These are phyloP conservation scores for Marasmius sp. DNA, from an alignment of 1,284 basidiomycete genomes.

Conservation along the genomic window DNA sequence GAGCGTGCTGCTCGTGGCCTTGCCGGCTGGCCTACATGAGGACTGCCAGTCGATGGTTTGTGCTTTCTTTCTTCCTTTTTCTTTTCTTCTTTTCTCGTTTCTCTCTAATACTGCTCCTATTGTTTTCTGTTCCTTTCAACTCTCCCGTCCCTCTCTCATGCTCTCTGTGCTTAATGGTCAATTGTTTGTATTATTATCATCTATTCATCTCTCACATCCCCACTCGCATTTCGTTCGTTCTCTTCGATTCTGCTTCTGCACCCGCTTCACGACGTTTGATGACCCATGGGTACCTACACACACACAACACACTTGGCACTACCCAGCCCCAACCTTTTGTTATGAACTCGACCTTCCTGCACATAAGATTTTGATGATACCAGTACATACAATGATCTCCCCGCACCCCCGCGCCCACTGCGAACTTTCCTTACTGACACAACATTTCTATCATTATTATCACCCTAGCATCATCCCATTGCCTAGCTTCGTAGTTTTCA, in stretches of 20 bases:
- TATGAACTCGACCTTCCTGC: neutral
- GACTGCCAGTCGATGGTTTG: neutral
- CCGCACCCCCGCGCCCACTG: too few relatives aligned
- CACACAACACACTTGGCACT: neutral
- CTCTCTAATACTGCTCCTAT: neutral
- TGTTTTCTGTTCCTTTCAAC: neutral
- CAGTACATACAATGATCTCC: slow-evolving; percentile 1
- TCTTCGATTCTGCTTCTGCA: neutral
- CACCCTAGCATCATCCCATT: too few relatives aligned
- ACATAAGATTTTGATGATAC: slow-evolving; percentile 3
- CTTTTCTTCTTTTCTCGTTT: neutral
- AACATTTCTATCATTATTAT: too few relatives aligned
- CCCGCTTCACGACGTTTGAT: neutral
- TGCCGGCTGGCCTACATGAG: neutral
- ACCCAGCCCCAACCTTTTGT: neutral
- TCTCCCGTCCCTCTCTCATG: neutral
- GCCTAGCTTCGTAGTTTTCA: too few relatives aligned
- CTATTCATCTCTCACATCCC: neutral
- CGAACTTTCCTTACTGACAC: too few relatives aligned
- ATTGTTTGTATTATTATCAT: neutral
- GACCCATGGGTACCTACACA: neutral
- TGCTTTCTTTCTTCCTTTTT: neutral
- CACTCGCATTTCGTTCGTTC: neutral
- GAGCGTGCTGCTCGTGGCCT: neutral
- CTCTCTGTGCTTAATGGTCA: neutral